phyloP scores from a whole-genome alignment of 768 basidiomycete species.

The Xanthoconium stramineum region DNA sequence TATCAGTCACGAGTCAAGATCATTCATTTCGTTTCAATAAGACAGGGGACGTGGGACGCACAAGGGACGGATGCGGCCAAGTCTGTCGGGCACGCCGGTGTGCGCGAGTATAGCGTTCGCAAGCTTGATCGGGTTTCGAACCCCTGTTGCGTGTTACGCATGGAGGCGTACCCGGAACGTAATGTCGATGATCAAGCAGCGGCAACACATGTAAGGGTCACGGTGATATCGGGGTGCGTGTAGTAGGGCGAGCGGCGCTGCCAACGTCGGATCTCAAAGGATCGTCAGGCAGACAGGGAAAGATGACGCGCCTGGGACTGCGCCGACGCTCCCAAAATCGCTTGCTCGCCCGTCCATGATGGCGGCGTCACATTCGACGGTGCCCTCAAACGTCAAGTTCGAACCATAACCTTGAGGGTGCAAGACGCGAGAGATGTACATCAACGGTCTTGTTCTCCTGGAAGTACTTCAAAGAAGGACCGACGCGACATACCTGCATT shows the following conservation, averaged over 20 bases:
- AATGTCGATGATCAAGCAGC: not conserved
- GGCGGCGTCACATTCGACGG: slow-evolving; percentile 80
- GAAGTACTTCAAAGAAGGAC: not conserved
- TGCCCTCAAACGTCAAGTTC: slow-evolving; percentile 70
- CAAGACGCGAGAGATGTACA: not conserved
- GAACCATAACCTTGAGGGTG: slow-evolving; percentile 60
- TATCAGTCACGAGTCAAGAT: not conserved
- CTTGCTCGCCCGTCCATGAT: slow-evolving; percentile 53
- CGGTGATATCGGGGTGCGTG: not conserved
- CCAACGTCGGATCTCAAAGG: not conserved
- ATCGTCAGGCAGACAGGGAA: not conserved
- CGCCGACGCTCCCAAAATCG: slow-evolving; percentile 73
- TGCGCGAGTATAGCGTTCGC: slow-evolving; percentile 58
- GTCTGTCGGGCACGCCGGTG: slow-evolving; percentile 41
- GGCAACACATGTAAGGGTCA: no score
- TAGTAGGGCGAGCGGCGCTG: not conserved
- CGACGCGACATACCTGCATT: slow-evolving; percentile 58
- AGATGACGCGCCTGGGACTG: slow-evolving; percentile 53
- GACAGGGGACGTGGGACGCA: slow-evolving; percentile 29
- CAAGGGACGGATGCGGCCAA: slow-evolving; percentile 73
- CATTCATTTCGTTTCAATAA: not conserved
- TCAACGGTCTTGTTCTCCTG: not conserved
- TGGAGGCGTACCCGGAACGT: not conserved
- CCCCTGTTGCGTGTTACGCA: slow-evolving; percentile 37
- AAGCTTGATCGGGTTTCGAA: slow-evolving; percentile 66